These are phyloP conservation scores for Metschnikowia baotianmanensis DNA, from an alignment of 805 yeast genomes.

Conservation along the genomic window DNA sequence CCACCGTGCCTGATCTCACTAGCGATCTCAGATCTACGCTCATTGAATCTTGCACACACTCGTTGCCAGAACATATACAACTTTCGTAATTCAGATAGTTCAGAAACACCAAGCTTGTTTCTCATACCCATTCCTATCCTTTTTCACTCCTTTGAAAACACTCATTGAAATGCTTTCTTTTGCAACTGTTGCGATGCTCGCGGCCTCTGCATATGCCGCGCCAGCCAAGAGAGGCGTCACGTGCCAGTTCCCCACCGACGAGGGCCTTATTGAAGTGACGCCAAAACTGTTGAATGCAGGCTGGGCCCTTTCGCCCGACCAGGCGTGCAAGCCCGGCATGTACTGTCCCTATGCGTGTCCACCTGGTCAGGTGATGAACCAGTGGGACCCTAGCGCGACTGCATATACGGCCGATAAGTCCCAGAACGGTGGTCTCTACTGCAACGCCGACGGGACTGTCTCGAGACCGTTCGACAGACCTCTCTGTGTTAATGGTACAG, in stretches of 20 bases:
- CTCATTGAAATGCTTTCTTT: constrained; percentile 9
- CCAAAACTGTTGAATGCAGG: constrained; percentile 61
- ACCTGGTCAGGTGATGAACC: constrained; percentile 82
- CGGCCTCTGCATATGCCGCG: constrained; percentile 24
- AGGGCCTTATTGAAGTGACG: constrained; percentile 70
- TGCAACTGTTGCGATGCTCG: constrained; percentile 21
- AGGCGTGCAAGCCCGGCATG: constrained; percentile 66
- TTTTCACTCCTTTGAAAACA: no score
- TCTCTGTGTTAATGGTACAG: constrained; percentile 77
- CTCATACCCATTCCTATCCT: background rate
- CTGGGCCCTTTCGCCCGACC: constrained; percentile 84
- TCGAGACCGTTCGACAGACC: constrained; percentile 58
- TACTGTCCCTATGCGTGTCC: constrained; percentile 93
- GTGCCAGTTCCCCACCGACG: constrained; percentile 67
- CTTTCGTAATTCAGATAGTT: no score
- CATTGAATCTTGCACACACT: background rate
- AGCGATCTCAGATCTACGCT: background rate
- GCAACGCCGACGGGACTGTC: constrained; percentile 67
- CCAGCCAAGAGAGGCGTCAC: constrained; percentile 36
- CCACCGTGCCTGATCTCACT: background rate
- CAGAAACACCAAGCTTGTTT: no score
- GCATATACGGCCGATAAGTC: constrained; percentile 74
- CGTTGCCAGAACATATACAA: no score
- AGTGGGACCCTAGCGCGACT: constrained; percentile 82
- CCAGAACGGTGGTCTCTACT: constrained; percentile 78